Conservation (phyloP, 148 eudicot genomes). For the Camellia sinensis region DNA sequence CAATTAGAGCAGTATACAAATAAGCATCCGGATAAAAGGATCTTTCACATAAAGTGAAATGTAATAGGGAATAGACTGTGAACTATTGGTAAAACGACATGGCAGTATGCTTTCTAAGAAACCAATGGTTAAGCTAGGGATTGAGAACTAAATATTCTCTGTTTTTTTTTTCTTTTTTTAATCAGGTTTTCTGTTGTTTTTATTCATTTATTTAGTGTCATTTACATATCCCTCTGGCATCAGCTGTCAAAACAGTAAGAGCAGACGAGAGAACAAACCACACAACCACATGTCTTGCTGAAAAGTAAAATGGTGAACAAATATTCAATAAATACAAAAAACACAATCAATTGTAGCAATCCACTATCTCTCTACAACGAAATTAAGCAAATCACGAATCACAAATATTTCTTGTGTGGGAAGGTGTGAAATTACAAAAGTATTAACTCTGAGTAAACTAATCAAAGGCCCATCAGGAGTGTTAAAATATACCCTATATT, state of each 20-base stretch:
- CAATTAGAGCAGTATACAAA: background rate
- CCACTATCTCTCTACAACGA: too few species aligned
- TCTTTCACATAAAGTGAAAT: background rate
- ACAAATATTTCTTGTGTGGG: too few species aligned
- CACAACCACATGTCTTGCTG: background rate
- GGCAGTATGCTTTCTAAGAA: background rate
- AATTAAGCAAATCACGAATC: too few species aligned
- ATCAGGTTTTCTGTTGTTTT: too few species aligned
- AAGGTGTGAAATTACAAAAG: too few species aligned
- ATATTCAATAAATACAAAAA: too few species aligned
- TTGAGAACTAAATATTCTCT: background rate
- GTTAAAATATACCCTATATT: slow-evolving; percentile 90
- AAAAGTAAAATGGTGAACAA: background rate
- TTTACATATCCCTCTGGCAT: background rate
- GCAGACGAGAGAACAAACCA: background rate
- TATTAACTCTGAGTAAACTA: too few species aligned
- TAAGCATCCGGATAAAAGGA: background rate
- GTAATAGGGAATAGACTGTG: background rate
- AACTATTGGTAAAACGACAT: background rate
- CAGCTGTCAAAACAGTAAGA: background rate
- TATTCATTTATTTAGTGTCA: background rate
- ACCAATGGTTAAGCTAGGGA: background rate
- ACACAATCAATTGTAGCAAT: too few species aligned
- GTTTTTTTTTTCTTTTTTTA: background rate
- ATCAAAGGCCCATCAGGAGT: slow-evolving; percentile 79